Base-by-base conservation (phyloP, 176 grass and related monocot species). In the Musa schizocarpa region DNA sequence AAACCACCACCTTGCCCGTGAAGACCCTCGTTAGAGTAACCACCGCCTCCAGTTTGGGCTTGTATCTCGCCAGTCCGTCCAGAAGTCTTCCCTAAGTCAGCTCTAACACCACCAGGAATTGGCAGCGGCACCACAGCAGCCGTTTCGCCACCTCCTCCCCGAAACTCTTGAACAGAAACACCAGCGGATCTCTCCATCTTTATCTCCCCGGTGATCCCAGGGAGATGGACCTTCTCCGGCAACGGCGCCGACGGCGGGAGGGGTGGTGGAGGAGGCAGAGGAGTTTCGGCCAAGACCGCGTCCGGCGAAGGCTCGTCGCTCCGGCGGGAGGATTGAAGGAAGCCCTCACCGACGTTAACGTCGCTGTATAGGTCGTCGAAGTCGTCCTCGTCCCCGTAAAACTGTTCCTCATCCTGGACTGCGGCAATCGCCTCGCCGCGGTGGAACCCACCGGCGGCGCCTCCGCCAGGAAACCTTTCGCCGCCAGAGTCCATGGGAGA, bases 221-320 rank as follows among this genome's bases (percentile, higher is more conserved):
- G 79, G 78, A 88, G 86, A 63, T 85, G 85, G 17, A 88, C 81
- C 72, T 90, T 87, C 76, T 82, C 73, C 56, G 82, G 81, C 51
- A 83, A 13, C 74, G 48, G 85, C 65, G 72, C 81, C 61, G 16
- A 74, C 16, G 55, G 80, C 49, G 34, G 34, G 0, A 43, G 34
- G 34, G 34, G 34, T 43, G 57, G 57, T 7, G 57, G 57, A 14
- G 57, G 13, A 62, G 6, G 57, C 53, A 83, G 9, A 0, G 76
- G 26, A 25, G 82, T 58, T 43, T 43, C 34, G 34, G 34, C 34
- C 34, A 43, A 43, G 34, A 43, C 34, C 34, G 34, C 34, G 34
- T 43, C 34, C 34, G 34, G 34, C 34, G 34, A 4, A 43, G 34
- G 56, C 5, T 22, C 55, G 16, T 13, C 2, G 17, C 34, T 63